These are phyloP conservation scores for Fusarium sp. DNA, from an alignment of 2,329 filamentous ascomycete genomes.

Conservation along the genomic window DNA sequence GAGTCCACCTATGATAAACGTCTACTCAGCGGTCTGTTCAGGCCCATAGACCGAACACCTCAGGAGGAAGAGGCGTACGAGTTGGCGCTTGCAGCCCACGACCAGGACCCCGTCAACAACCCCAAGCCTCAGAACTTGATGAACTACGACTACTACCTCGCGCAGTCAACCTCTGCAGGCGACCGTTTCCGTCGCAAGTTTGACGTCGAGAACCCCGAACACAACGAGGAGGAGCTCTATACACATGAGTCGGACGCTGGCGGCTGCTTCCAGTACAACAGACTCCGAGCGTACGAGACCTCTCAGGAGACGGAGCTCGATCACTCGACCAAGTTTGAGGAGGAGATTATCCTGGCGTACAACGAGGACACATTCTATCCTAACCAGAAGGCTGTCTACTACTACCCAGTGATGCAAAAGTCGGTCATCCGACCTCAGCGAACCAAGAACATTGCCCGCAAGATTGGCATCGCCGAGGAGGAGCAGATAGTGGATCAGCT, in stretches of 20 bases:
- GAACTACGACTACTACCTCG: slow-evolving; percentile 73
- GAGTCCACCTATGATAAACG: slow-evolving; percentile 64
- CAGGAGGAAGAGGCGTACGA: slow-evolving; percentile 63
- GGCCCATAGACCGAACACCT: slow-evolving; percentile 63
- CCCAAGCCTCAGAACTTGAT: slow-evolving; percentile 65
- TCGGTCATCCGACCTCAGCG: slow-evolving; percentile 68
- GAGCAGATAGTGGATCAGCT: slow-evolving; percentile 64
- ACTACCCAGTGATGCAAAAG: slow-evolving; percentile 73
- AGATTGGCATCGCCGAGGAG: slow-evolving; percentile 58
- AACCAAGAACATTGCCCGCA: slow-evolving; percentile 68
- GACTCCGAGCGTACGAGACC: slow-evolving; percentile 70
- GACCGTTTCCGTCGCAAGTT: slow-evolving; percentile 67
- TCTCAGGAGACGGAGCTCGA: slow-evolving; percentile 64
- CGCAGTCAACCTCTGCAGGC: slow-evolving; percentile 57
- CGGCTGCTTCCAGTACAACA: slow-evolving; percentile 66
- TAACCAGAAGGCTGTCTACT: slow-evolving; percentile 67
- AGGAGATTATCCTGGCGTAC: slow-evolving; percentile 68
- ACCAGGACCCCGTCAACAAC: slow-evolving; percentile 63
- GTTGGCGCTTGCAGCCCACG: slow-evolving; percentile 60
- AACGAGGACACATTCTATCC: slow-evolving; percentile 61
- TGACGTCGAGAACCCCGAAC: slow-evolving; percentile 63
- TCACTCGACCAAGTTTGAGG: slow-evolving; percentile 66
- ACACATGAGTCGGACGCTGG: slow-evolving; percentile 57
- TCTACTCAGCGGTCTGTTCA: slow-evolving; percentile 67
- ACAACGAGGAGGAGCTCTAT: slow-evolving; percentile 63